These are phyloP conservation scores for Eragrostis curvula DNA, from an alignment of 176 grass and related monocot genomes.

Conservation along the genomic window DNA sequence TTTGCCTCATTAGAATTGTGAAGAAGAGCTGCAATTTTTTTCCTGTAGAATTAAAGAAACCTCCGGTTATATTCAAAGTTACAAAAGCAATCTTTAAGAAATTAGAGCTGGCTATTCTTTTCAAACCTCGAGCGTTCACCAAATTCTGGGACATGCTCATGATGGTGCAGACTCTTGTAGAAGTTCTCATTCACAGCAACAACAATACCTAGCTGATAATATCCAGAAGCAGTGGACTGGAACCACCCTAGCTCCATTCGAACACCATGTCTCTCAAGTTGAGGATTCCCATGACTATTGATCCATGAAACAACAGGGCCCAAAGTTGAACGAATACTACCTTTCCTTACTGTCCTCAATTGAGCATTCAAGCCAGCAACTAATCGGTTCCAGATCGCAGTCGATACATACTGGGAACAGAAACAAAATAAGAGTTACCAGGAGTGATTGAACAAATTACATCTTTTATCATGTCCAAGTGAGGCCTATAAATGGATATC, in stretches of 20 bases:
- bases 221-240: slow-evolving; percentile 91
- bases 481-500: background rate
- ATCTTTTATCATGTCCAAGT: slow-evolving; percentile 14
- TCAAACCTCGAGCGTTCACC: slow-evolving; percentile 59
- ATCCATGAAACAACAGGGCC: slow-evolving; percentile 73
- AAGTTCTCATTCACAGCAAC: slow-evolving; percentile 83
- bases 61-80: slow-evolving; percentile 5
- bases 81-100: slow-evolving; percentile 1
- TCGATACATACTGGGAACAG: slow-evolving; percentile 80
- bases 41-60: slow-evolving; percentile 54
- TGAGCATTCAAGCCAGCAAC: slow-evolving; percentile 92
- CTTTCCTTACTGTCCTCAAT: slow-evolving; percentile 75
- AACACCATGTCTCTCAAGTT: slow-evolving; percentile 83
- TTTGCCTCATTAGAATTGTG: slow-evolving; percentile 52
- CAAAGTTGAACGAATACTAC: slow-evolving; percentile 62
- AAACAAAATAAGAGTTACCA: slow-evolving; percentile 6
- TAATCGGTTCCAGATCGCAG: slow-evolving; percentile 97
- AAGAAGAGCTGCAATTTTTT: slow-evolving; percentile 46
- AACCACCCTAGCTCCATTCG: slow-evolving; percentile 92
- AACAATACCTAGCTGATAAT: slow-evolving; percentile 92
- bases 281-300: slow-evolving; percentile 77
- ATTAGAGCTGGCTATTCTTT: slow-evolving; percentile 13
- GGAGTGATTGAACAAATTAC: slow-evolving; percentile 14
- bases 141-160: slow-evolving; percentile 51
- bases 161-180: slow-evolving; percentile 67